Evolutionary conservation across 495 filamentous ascomycete species (phyloP), one percentile per base, ranked within the genome.

Genomic region (Hypoxylon lienhwacheense): DNA sequence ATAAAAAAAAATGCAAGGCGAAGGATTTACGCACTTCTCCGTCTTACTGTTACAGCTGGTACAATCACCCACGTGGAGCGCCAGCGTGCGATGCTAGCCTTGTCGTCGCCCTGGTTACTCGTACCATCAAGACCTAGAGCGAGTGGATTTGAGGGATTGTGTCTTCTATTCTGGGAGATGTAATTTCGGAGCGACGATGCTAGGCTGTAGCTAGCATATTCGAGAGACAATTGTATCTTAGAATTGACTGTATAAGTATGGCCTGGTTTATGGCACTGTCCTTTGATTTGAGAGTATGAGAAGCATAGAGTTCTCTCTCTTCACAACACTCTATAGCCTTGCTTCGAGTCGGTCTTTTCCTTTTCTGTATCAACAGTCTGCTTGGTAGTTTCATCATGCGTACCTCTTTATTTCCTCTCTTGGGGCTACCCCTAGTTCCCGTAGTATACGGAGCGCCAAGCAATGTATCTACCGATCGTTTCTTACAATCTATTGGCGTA

Each of bases 261-360:
- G 15, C 19, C 17, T 8, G 19, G 10, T 11, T n/a, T 20, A 20
- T 37, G 21, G 16, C 17, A 37, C 17, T n/a, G 1, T 11, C 21
- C 21, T 16, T 21, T 10, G 17, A 37, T 37, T 37, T 21, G 4
- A 20, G 21, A 37, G 35, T 11, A n/a, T 20, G 17, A 37, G 8
- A 21, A 37, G 35, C 35, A 37, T 37, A 37, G 35, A 37, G 35
- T 21, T 37, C 35, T 37, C 35, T 37, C 21, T 37, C 35, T n/a
- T 37, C 35, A 20, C 21, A 37, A 5, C 12, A 11, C 35, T n/a
- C 21, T 19, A n/a, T 37, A 4, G 17, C 21, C 17, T 37, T 37
- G 11, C 16, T 20, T 37, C 19, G 5, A 37, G 35, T 37, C 35
- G 4, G 12, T 37, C 35, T 21, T 37, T 37, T 37, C 6, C 21